These are phyloP conservation scores for Cyclospora cayetanensis DNA, from an alignment of 169 alveolate genomes.

Conservation along the genomic window DNA sequence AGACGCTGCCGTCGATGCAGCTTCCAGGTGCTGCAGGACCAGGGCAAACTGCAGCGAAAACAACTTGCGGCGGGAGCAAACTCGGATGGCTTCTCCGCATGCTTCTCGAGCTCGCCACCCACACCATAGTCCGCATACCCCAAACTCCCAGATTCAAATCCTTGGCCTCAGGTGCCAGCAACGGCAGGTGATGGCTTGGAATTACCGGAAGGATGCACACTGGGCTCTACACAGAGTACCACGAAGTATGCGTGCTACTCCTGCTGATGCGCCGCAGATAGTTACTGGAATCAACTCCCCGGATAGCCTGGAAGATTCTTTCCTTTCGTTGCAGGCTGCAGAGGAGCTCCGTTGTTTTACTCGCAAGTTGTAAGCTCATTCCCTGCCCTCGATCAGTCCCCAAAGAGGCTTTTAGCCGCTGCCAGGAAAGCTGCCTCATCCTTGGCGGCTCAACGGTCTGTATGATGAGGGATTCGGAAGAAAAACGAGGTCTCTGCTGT, in stretches of 20 bases:
- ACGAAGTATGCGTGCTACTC: too few species aligned
- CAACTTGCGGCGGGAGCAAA: neutral
- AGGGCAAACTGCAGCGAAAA: neutral
- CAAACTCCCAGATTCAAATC: neutral
- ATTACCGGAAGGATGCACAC: too few species aligned
- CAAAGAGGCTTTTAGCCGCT: too few species aligned
- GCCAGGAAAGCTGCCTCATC: too few species aligned
- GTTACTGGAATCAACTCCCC: neutral
- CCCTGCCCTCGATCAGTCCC: too few species aligned
- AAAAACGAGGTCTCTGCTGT: too few species aligned
- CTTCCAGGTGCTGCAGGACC: neutral
- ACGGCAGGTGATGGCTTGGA: too few species aligned
- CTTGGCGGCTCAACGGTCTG: too few species aligned
- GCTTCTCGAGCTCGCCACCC: slow-evolving; percentile 32
- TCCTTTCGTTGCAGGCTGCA: slow-evolving; percentile 3
- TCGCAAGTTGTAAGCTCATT: too few species aligned
- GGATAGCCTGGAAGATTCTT: neutral
- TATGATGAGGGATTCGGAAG: too few species aligned
- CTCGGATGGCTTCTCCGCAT: slow-evolving; percentile 21
- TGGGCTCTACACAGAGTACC: too few species aligned
- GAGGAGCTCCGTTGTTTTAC: too few species aligned
- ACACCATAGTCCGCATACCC: slow-evolving; percentile 8
- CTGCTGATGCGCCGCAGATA: neutral
- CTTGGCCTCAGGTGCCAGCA: neutral
- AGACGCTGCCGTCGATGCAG: neutral